Evolutionary conservation across 2,329 filamentous ascomycete species (phyloP).

Genomic region (Albophoma yamanashiensis): DNA sequence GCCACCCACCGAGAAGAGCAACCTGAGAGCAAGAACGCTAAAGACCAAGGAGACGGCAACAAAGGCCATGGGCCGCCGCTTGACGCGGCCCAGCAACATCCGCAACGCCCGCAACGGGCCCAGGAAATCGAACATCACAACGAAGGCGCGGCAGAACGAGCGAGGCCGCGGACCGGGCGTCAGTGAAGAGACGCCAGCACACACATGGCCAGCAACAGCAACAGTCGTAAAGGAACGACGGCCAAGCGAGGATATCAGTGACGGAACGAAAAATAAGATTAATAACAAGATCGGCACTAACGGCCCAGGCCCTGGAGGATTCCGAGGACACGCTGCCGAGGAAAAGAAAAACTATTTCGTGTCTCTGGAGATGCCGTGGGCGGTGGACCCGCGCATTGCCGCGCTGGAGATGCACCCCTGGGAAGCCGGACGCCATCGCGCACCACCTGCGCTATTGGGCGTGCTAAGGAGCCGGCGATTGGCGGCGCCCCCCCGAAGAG

Average conservation of each 20-base stretch:
- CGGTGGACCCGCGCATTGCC: background rate
- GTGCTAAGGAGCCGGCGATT: background rate
- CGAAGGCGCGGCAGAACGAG: background rate
- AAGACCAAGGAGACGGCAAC: slow-evolving; percentile 4
- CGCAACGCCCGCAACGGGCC: background rate
- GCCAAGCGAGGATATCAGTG: background rate
- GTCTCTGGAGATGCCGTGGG: background rate
- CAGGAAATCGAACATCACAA: background rate
- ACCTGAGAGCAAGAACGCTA: slow-evolving; percentile 3
- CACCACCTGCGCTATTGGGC: background rate
- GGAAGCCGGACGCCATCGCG: background rate
- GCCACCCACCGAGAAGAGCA: slow-evolving; percentile 4
- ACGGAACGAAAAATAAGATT: background rate
- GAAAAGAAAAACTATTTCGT: background rate
- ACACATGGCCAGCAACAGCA: background rate
- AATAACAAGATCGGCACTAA: background rate
- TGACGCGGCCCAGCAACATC: background rate
- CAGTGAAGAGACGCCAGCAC: background rate
- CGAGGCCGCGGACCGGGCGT: background rate
- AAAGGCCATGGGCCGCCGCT: background rate
- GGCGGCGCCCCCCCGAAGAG: background rate
- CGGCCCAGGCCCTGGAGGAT: background rate
- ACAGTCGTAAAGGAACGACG: background rate
- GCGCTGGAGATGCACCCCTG: background rate
- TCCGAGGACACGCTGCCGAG: background rate